phyloP scores from a whole-genome alignment of 331 rosid genomes.

The Spiraea crenata region DNA sequence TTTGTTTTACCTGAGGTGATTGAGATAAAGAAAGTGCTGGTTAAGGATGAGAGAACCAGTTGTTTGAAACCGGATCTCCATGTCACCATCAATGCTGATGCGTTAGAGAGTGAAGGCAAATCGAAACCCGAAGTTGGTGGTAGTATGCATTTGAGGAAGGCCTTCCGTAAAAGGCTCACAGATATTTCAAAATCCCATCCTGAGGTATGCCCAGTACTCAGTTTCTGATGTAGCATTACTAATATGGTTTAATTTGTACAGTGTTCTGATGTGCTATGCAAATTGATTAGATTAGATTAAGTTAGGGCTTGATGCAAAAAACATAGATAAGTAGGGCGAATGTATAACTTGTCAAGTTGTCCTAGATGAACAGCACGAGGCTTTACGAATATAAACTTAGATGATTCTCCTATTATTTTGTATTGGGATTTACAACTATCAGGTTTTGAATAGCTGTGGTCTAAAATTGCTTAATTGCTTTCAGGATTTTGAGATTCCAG shows the following conservation, averaged over 20 bases:
- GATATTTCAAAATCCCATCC: conserved; percentile 55
- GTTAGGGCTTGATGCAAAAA: too few relatives aligned
- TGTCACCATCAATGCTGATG: conserved; percentile 40
- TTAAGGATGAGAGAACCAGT: conserved; percentile 51
- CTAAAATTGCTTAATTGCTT: conserved; percentile 27
- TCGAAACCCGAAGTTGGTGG: conserved; percentile 23
- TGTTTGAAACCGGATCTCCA: conserved; percentile 76
- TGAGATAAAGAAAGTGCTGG: conserved; percentile 40
- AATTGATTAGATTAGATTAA: background rate
- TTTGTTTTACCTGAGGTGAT: conserved; percentile 64
- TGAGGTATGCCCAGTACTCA: conserved; percentile 29
- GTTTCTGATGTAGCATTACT: background rate
- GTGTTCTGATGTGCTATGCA: background rate
- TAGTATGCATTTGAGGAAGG: conserved; percentile 37
- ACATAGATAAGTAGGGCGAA: too few relatives aligned
- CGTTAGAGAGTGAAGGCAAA: conserved; percentile 34
- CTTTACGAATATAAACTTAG: background rate
- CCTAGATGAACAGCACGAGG: too few relatives aligned
- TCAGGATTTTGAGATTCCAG: conserved; percentile 71
- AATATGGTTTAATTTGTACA: background rate
- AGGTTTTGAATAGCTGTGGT: background rate
- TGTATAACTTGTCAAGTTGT: background rate
- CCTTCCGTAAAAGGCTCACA: conserved; percentile 39
- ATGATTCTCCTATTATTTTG: background rate
- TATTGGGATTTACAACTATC: background rate